These are phyloP conservation scores for Cercis canadensis DNA, from an alignment of 306 rosid species.

Conservation along the genomic window DNA sequence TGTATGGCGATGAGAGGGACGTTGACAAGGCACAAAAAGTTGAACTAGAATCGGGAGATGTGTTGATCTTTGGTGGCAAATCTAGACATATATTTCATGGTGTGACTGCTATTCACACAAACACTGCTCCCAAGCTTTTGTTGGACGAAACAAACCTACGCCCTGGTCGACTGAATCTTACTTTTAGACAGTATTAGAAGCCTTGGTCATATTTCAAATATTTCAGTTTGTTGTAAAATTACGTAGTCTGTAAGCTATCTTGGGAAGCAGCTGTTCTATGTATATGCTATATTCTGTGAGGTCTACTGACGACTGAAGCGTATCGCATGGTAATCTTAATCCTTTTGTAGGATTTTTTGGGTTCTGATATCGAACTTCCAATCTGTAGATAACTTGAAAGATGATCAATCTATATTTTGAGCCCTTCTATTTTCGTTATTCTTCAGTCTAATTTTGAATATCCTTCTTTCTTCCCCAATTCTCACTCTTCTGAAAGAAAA, in stretches of 20 bases:
- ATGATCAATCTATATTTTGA: too few relatives aligned
- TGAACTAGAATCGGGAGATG: slow-evolving; percentile 74
- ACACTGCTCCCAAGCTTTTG: slow-evolving; percentile 59
- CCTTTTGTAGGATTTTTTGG: too few relatives aligned
- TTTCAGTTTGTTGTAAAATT: background rate
- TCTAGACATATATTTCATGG: slow-evolving; percentile 80
- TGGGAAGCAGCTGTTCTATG: background rate
- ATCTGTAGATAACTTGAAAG: too few relatives aligned
- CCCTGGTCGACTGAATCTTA: slow-evolving; percentile 78
- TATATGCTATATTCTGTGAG: too few relatives aligned
- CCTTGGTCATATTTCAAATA: background rate
- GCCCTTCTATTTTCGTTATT: too few relatives aligned
- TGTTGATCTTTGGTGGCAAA: slow-evolving; percentile 78
- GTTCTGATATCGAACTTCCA: too few relatives aligned
- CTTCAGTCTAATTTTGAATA: too few relatives aligned
- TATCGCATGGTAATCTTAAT: too few relatives aligned
- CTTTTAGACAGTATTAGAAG: slow-evolving; percentile 65
- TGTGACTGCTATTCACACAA: slow-evolving; percentile 48
- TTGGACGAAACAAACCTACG: slow-evolving; percentile 54
- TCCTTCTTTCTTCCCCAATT: too few relatives aligned
- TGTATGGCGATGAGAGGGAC: slow-evolving; percentile 57
- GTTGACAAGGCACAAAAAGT: slow-evolving; percentile 48
- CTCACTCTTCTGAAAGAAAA: too few relatives aligned
- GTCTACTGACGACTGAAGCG: too few relatives aligned
- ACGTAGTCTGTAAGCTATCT: background rate